Percentiles rank a stretch among this genome's conserved stretches.
These are phyloP conservation scores for Aspergillus sergii DNA, from an alignment of 2,329 filamentous ascomycete genomes.

Conservation along the genomic window DNA sequence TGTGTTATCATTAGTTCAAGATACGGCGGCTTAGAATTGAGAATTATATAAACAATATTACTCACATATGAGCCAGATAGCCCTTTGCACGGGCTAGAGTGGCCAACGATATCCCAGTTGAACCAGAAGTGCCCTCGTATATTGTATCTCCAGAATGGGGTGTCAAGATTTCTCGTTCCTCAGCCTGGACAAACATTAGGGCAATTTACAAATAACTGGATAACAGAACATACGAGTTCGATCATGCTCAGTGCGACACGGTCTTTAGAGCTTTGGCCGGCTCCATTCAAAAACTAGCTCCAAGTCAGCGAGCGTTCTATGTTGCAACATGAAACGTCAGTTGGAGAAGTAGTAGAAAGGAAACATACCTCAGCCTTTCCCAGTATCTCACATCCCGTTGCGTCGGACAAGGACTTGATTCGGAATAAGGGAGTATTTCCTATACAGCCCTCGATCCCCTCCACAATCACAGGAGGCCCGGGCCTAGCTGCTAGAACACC, in stretches of 20 bases:
- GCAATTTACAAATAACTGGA: not conserved
- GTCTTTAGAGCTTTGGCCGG: constrained; percentile 92
- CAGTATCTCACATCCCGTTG: constrained; percentile 84
- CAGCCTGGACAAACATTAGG: constrained; percentile 58
- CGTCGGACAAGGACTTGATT: constrained; percentile 81
- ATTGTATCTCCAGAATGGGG: constrained; percentile 88
- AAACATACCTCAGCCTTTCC: constrained; percentile 79
- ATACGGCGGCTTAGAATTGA: not conserved
- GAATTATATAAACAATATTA: not conserved
- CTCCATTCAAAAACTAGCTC: constrained; percentile 82
- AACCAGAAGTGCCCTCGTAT: constrained; percentile 96
- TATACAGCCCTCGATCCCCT: constrained; percentile 88
- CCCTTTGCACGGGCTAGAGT: constrained; percentile 84
- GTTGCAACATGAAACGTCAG: not conserved
- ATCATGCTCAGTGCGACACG: constrained; percentile 92
- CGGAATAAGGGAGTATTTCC: constrained; percentile 88
- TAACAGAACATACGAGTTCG: constrained; percentile 50
- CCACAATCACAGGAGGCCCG: constrained; percentile 57
- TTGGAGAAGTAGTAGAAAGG: not conserved
- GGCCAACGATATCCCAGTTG: constrained; percentile 92
- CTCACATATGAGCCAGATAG: constrained; percentile 84
- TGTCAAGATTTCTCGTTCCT: constrained; percentile 72
- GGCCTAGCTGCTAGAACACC: constrained; percentile 27
- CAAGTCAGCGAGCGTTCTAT: constrained; percentile 14
- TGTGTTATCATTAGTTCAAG: constrained; percentile 22